Base-by-base conservation (phyloP, 2,329 filamentous ascomycete genomes). In the Neofusicoccum cordaticola region DNA sequence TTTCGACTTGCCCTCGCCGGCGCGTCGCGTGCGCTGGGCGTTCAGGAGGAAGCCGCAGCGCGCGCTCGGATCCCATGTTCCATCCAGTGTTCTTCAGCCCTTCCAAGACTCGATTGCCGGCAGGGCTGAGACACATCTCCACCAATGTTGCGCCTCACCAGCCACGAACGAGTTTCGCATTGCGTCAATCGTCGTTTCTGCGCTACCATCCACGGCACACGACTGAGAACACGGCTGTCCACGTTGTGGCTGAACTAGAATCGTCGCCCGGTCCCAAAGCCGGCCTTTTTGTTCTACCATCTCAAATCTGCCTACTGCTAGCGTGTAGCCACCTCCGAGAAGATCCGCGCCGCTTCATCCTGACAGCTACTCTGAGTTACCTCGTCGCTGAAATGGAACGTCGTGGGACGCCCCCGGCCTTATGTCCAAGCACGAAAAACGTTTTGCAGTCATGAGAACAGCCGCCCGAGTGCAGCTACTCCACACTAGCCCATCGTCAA, bases 81-180 rank as follows among this genome's bases (percentile, higher is more conserved):
- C 4, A 47, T 12, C 39, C 41, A 15, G 31, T 39, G 22, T 39
- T 58, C 44, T 47, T 34, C 50, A 37, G 50, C 50, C 50, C 39
- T 58, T 35, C 52, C 53, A 45, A 39, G 31, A 8, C 50, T 22
- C 56, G 56, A 37, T 47, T 47, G 41, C 56, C 56, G 56, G 42
- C 56, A 60, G 42, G 56, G 56, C 56, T 60, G 56, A 60, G 56
- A 60, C 56, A 60, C 56, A 60, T 47, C 56, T 60, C 56, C 56
- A 45, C 56, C 56, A 47, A 47, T 60, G 31, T 35, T 42, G 19
- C 50, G 50, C 50, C 50, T 52, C 31, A 11, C 34, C 50, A 47
- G 39, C 56, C 31, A 47, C 56, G n/a, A 22, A 11, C 41, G 15
- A 47, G 56, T 35, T 47, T 60, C 31, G 31, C 41, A 60, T 60